These are phyloP conservation scores for Pueraria montana DNA, from an alignment of 306 rosid genomes.

Conservation along the genomic window DNA sequence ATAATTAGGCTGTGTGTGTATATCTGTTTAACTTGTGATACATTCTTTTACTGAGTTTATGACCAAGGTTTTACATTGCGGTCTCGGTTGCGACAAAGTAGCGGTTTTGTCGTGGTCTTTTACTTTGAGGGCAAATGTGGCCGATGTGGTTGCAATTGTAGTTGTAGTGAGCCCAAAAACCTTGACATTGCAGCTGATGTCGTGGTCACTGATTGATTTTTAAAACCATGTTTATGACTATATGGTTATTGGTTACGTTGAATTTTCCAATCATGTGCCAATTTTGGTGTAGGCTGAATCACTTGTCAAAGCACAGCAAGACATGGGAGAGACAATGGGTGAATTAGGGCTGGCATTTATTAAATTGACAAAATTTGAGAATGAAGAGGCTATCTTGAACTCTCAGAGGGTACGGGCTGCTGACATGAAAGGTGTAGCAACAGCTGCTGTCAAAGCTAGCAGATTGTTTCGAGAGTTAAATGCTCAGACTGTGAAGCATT, in stretches of 20 bases:
- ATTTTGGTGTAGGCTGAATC: slow-evolving; percentile 77
- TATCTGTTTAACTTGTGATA: background rate
- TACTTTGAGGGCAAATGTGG: background rate
- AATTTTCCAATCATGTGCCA: slow-evolving; percentile 31
- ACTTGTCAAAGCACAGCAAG: slow-evolving; percentile 96
- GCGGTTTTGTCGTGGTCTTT: background rate
- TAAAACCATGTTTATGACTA: background rate
- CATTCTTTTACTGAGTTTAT: background rate
- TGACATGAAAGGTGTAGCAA: slow-evolving; percentile 86
- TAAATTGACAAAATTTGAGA: slow-evolving; percentile 89
- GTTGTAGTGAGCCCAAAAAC: background rate
- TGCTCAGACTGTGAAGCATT: slow-evolving; percentile 93
- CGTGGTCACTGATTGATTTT: background rate
- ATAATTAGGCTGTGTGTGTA: slow-evolving; percentile 22
- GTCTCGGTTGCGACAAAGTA: background rate
- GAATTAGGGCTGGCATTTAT: slow-evolving; percentile 88
- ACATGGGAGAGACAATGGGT: slow-evolving; percentile 95
- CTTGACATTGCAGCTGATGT: background rate
- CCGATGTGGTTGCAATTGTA: background rate
- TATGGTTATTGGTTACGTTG: slow-evolving; percentile 29
- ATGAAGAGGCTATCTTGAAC: slow-evolving; percentile 73
- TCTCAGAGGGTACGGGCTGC: slow-evolving; percentile 80
- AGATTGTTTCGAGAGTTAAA: slow-evolving; percentile 91
- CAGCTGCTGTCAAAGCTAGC: slow-evolving; percentile 95
- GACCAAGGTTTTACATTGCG: background rate